phyloP scores from a whole-genome alignment of 805 yeast species.

The Wickerhamiella spandovensis region DNA sequence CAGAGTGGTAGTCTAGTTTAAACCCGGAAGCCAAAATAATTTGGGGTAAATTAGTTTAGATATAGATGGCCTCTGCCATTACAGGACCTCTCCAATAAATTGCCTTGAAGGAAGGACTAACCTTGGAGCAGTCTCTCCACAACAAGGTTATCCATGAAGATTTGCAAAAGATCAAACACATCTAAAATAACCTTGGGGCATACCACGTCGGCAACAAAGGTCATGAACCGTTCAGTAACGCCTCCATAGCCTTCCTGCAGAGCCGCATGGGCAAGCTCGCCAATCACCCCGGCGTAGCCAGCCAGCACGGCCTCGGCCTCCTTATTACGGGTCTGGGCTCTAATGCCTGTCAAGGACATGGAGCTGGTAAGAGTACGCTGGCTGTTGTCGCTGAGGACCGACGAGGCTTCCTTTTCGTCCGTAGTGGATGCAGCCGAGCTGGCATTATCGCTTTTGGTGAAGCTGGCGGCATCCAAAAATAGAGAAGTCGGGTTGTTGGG shows the following conservation, averaged over 20 bases:
- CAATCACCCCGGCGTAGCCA: neutral
- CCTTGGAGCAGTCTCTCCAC: neutral
- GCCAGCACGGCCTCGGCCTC: neutral
- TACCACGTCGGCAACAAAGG: neutral
- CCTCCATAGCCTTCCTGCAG: neutral
- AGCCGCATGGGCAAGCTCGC: neutral
- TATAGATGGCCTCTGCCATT: too few species aligned
- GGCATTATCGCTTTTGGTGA: neutral
- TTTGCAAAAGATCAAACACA: neutral
- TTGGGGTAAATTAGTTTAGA: neutral
- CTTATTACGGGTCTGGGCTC: neutral
- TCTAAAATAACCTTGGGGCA: neutral
- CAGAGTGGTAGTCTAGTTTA: slow-evolving; percentile 21
- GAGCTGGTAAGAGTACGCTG: neutral
- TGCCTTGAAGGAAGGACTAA: neutral
- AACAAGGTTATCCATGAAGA: neutral
- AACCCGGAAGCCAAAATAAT: too few species aligned
- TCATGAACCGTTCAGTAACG: neutral
- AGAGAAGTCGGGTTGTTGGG: neutral
- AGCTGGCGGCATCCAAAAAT: neutral
- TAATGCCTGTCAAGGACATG: neutral
- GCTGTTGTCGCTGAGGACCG: neutral
- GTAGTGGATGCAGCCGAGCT: neutral
- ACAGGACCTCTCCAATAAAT: too few species aligned
- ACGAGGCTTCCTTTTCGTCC: neutral